A percentile compares a stretch with the other conserved stretches of the same genome.
phyloP scores from a whole-genome alignment of 148 eudicot species.

The Selenicereus undatus region DNA sequence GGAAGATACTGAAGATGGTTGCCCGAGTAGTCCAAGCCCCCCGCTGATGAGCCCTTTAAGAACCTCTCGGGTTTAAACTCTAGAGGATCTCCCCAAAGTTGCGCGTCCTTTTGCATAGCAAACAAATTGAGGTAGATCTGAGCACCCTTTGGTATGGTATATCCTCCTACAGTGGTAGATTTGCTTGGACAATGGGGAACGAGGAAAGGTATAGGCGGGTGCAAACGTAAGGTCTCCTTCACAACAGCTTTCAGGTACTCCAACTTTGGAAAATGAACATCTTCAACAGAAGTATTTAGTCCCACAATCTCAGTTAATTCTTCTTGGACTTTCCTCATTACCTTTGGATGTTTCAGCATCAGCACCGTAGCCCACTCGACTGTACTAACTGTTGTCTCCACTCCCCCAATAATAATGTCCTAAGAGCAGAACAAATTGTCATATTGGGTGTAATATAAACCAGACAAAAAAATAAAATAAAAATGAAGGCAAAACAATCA shows the following conservation, averaged over 20 bases:
- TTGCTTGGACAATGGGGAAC: slow-evolving; percentile 28
- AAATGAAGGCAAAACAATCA: neutral
- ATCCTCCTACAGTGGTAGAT: slow-evolving; percentile 28
- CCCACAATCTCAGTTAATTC: slow-evolving; percentile 35
- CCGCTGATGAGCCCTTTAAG: slow-evolving; percentile 3
- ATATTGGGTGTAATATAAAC: neutral
- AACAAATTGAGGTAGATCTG: slow-evolving; percentile 25
- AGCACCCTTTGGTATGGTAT: slow-evolving; percentile 30
- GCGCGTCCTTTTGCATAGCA: neutral
- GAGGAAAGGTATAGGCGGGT: slow-evolving; percentile 32
- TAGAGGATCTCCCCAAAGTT: slow-evolving; percentile 11
- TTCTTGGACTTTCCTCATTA: slow-evolving; percentile 29
- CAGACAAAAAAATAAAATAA: neutral
- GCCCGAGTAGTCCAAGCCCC: slow-evolving; percentile 26
- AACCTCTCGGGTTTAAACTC: slow-evolving; percentile 41
- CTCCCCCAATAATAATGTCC: slow-evolving; percentile 38
- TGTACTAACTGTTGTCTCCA: slow-evolving; percentile 35
- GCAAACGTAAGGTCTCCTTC: slow-evolving; percentile 41
- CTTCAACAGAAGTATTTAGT: slow-evolving; percentile 29
- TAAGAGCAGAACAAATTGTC: neutral
- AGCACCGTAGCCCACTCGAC: slow-evolving; percentile 43
- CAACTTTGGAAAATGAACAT: slow-evolving; percentile 27
- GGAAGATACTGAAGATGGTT: slow-evolving; percentile 40
- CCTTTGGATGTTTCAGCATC: slow-evolving; percentile 24
- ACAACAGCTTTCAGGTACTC: slow-evolving; percentile 36